These are phyloP conservation scores for Xylona heveae DNA, from an alignment of 495 filamentous ascomycete species.

Conservation along the genomic window DNA sequence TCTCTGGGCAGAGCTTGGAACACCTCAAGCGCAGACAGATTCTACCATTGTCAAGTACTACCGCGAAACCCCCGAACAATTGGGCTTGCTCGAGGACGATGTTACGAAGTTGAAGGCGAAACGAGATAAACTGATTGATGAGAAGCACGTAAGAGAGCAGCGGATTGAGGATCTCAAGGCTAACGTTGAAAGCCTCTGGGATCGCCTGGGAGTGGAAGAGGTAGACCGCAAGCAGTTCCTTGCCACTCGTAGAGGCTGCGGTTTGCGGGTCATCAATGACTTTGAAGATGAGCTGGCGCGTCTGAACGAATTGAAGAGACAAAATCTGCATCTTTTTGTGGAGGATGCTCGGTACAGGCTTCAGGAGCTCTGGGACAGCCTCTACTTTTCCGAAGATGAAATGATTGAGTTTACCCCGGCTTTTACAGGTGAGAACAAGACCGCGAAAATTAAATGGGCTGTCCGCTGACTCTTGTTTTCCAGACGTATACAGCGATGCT, in stretches of 20 bases:
- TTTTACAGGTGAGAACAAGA: slow-evolving; percentile 40
- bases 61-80: slow-evolving; percentile 73
- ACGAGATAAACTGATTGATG: slow-evolving; percentile 74
- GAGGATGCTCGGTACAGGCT: slow-evolving; percentile 79
- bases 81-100: slow-evolving; percentile 78
- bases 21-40: slow-evolving; percentile 83
- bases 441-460: not conserved
- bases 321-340: slow-evolving; percentile 88
- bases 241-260: slow-evolving; percentile 48
- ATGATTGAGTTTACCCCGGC: slow-evolving; percentile 94
- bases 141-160: slow-evolving; percentile 73
- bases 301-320: slow-evolving; percentile 78
- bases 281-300: slow-evolving; percentile 74
- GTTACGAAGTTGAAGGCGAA: slow-evolving; percentile 45
- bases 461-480: slow-evolving; percentile 6
- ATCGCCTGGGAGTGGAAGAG: slow-evolving; percentile 66
- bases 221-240: slow-evolving; percentile 67
- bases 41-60: slow-evolving; percentile 67
- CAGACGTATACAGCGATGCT: slow-evolving; percentile 69
- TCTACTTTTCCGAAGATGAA: slow-evolving; percentile 93
- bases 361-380: slow-evolving; percentile 80
- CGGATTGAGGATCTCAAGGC: slow-evolving; percentile 53
- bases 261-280: slow-evolving; percentile 74
- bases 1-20: slow-evolving; percentile 88
- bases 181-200: slow-evolving; percentile 69